Base-by-base conservation (phyloP, 768 basidiomycete genomes). In the Tylopilus plumbeoviolaceoides region DNA sequence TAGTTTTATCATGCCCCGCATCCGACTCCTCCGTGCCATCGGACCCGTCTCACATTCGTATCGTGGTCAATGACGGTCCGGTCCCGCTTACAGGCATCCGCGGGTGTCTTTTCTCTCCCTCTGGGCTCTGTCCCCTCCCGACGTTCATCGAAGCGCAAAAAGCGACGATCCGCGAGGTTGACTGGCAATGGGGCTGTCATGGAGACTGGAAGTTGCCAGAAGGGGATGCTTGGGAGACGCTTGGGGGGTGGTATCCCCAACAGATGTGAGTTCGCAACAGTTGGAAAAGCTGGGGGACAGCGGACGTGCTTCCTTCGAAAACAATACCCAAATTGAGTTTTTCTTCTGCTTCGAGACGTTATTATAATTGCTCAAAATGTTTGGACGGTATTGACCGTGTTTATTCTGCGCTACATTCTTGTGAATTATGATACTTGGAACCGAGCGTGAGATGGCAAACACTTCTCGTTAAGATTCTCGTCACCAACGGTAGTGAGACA, bases 1-100 rank as follows among this genome's bases (percentile, higher is more conserved):
- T 66, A 91, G 84, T 90, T 9, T 74, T 91, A 0, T 75, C 78
- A 51, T 91, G 87, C 59, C 54, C 66, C 0, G 46, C 58, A 20
- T 46, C 33, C 4, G 47, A 31, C 2, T 23, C 38, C 4, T 18
- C 48, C 1, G 50, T n/a, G 21, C 28, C 21, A 23, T 39, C 20
- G 70, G 70, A 57, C 12, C 28, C 77, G 72, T 12, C 59, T 4
- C 83, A 91, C 57, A 88, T 95, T 56, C 83, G 92, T 4, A 75
- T 93, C 60, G 83, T 95, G 56, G 79, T 95, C 66, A 95, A 95
- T 70, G 93, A 97, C 61, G 93, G 84, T 0, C 85, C 89, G 2
- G 83, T 83, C 0, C 92, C 93, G 5, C 77, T 95, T 20, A 88
- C 84, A 0, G 83, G 86, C 10, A 79, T 95, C 57, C 75, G 74